Base-by-base conservation (phyloP, 2,329 filamentous ascomycete genomes). In the Shiraia sp. region DNA sequence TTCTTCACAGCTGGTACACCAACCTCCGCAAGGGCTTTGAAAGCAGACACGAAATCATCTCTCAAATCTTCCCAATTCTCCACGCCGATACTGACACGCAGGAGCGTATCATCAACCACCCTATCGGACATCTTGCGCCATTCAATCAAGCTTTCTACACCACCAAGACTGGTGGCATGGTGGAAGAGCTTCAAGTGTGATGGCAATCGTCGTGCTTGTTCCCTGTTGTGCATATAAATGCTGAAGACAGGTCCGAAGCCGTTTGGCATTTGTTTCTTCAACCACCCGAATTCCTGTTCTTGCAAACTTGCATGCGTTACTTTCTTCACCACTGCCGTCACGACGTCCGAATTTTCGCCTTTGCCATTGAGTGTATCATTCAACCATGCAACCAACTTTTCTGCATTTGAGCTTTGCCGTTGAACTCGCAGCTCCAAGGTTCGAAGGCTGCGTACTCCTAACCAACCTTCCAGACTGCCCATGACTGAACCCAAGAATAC, bases 121-220 rank as follows among this genome's bases (percentile, higher is more conserved):
- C 71, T 59, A 75, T 99, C 93, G 45, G 84, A 86, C 89, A 99
- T 93, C 33, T 87, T 82, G 45, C 93, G 79, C 93, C 93, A 99
- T 79, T 99, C 93, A 57, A 99, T 91, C 74, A 97, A 72, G 62
- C 89, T 93, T 79, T 97, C 93, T 8, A 97, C 90, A 4, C 93
- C 92, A 2, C 93, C 93, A 19, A 97, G 72, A 68, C 88, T 95
- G 2, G 93, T 99, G 5, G 93, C 93, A 70, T 99, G 93, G 58
- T 96, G 89, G 75, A 97, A 97, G 31, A 96, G 78, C 2, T 76
- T 66, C 65, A 97, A 72, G 68, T 88, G 87, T 61, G 85, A 87
- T 3, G 93, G 93, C 50, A 99, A 71, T 22, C 74, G 69, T 52
- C 78, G 80, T 3, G 93, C 91, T 36, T 79, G 63, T 1, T 75